A percentile compares a stretch with the other conserved stretches of the same genome.
Conservation (phyloP, 257 asterid genomes). For the Vinca minor region DNA sequence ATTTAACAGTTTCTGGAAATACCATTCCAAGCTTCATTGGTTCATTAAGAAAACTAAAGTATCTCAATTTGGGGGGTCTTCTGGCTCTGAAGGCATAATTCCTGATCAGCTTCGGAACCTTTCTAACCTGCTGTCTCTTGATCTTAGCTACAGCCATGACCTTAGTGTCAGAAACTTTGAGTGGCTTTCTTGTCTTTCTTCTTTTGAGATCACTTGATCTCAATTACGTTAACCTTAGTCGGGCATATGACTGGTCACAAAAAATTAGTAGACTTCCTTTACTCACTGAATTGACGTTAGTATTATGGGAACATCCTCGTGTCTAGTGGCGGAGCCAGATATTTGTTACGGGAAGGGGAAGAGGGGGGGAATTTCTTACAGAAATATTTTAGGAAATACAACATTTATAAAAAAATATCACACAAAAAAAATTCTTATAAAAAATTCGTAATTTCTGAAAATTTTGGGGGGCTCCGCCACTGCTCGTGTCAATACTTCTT, state of each 20-base stretch:
- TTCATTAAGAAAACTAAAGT: not conserved
- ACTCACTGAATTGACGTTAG: constrained; percentile 1
- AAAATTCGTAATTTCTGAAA: constrained; percentile 16
- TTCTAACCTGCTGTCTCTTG: not conserved
- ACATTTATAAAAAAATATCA: no score
- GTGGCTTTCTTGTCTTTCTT: not conserved
- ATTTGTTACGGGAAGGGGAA: no score
- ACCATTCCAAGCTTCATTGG: not conserved
- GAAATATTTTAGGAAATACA: no score
- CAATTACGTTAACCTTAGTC: not conserved
- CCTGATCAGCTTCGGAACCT: not conserved
- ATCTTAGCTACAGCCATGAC: not conserved
- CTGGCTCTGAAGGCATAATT: not conserved
- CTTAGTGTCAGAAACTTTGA: not conserved
- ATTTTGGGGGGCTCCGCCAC: no score
- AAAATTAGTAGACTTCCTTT: constrained; percentile 13
- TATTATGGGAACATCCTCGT: not conserved
- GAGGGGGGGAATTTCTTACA: no score
- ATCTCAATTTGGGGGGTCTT: not conserved
- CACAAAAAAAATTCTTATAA: no score
- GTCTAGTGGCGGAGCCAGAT: no score
- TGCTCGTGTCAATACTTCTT: no score
- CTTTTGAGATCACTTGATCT: constrained; percentile 9
- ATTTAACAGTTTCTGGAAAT: not conserved
- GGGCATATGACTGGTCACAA: constrained; percentile 11